Evolutionary conservation across 768 basidiomycete genomes (phyloP).

Genomic region (Porpolomopsis calyptriformis): DNA sequence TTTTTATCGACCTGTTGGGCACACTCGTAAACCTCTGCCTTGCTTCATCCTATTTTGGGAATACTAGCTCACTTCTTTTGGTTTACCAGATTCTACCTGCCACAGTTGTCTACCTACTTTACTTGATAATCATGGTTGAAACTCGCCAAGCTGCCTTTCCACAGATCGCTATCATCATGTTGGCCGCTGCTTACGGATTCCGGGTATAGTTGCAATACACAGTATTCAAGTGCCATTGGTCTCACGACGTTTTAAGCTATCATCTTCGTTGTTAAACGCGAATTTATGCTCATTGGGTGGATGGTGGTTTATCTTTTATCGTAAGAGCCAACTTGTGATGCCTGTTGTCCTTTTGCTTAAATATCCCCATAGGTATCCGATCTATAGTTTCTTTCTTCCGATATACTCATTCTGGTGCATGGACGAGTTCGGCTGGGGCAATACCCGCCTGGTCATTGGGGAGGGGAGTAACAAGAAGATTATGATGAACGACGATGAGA

Average conservation of each 20-base stretch:
- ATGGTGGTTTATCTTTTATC: conserved; percentile 91
- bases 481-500: conserved; percentile 87
- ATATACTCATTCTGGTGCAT: conserved; percentile 98
- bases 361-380: conserved; percentile 54
- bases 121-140: conserved; percentile 74
- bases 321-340: conserved; percentile 45
- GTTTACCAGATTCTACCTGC: conserved; percentile 64
- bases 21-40: conserved; percentile 65
- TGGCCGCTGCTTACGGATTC: conserved; percentile 84
- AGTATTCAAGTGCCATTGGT: not conserved
- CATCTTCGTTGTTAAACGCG: conserved; percentile 92
- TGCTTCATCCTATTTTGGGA: not conserved
- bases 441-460: conserved; percentile 85
- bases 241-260: conserved; percentile 54
- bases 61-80: conserved; percentile 4
- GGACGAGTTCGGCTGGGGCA: conserved; percentile 97
- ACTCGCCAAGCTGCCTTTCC: conserved; percentile 66
- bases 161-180: conserved; percentile 80
- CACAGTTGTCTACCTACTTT: conserved; percentile 82
- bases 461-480: conserved; percentile 94
- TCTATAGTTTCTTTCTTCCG: conserved; percentile 91
- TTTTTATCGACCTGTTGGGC: conserved; percentile 84
- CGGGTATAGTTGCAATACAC: conserved; percentile 51
- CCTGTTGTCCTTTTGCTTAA: not conserved
- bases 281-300: conserved; percentile 98